phyloP scores from a whole-genome alignment of 805 yeast species.

The Debaryomyces prosopidis region DNA sequence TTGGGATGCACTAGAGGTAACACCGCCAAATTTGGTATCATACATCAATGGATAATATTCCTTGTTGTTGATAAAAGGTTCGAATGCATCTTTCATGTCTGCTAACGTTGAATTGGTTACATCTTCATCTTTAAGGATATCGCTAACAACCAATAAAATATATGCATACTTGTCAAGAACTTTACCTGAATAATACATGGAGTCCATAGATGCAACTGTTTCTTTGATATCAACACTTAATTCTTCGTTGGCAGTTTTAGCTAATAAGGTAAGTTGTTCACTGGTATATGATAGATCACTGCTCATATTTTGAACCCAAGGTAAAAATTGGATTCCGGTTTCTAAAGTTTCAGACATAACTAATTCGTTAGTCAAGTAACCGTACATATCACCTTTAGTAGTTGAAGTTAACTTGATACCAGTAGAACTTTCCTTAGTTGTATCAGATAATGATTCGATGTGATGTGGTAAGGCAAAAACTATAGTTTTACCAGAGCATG shows the following conservation, averaged over 20 bases:
- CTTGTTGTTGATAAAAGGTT: constrained; percentile 36
- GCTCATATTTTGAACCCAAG: constrained; percentile 41
- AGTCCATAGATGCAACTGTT: constrained; percentile 37
- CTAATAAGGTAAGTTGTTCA: constrained; percentile 44
- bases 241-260: constrained; percentile 47
- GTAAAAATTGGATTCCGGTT: constrained; percentile 43
- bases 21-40: constrained; percentile 56
- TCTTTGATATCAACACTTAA: constrained; percentile 45
- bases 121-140: constrained; percentile 45
- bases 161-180: constrained; percentile 57
- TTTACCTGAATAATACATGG: constrained; percentile 56
- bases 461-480: constrained; percentile 59
- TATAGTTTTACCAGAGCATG: constrained; percentile 46
- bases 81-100: constrained; percentile 46
- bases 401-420: constrained; percentile 47
- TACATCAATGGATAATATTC: constrained; percentile 53
- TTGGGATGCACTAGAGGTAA: constrained; percentile 52
- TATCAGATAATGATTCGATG: constrained; percentile 32
- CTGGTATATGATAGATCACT: constrained; percentile 37
- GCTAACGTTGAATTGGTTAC: constrained; percentile 35
- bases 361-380: constrained; percentile 40
- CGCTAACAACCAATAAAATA: constrained; percentile 51
- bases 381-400: constrained; percentile 53
- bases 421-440: constrained; percentile 31
- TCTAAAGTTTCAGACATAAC: constrained; percentile 40